These are phyloP conservation scores for Geotrichum restrictum DNA, from an alignment of 1,139 yeast species.

Conservation along the genomic window DNA sequence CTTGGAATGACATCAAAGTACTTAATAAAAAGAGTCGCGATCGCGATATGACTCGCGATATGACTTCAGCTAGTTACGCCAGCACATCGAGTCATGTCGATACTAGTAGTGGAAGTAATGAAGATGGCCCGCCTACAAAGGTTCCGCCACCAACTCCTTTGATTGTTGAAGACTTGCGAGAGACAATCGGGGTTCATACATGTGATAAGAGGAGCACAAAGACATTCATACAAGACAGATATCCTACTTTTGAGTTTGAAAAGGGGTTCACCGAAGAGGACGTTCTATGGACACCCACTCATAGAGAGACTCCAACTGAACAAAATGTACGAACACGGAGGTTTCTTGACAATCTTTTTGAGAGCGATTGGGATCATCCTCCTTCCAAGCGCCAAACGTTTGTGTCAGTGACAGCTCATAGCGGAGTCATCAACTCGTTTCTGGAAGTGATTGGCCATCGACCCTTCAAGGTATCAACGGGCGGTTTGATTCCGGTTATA, in stretches of 20 bases:
- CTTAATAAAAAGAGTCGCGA: not conserved
- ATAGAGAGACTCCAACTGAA: conserved; percentile 48
- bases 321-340: conserved; percentile 50
- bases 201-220: conserved; percentile 59
- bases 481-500: conserved; percentile 63
- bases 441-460: conserved; percentile 54
- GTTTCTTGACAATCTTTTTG: conserved; percentile 51
- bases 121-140: not conserved
- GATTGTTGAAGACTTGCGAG: conserved; percentile 57
- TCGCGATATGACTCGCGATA: not conserved
- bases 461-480: conserved; percentile 54
- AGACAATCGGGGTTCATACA: conserved; percentile 62
- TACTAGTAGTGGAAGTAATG: not conserved
- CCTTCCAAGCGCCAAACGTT: conserved; percentile 31
- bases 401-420: conserved; percentile 55
- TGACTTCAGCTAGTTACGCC: not conserved
- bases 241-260: conserved; percentile 41
- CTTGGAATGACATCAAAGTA: conserved; percentile 50
- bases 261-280: conserved; percentile 50
- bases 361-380: conserved; percentile 27
- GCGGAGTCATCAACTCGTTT: conserved; percentile 56
- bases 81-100: not conserved
- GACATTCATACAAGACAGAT: conserved; percentile 41
- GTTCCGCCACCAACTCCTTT: conserved; percentile 21
- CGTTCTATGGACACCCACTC: conserved; percentile 39